These are phyloP conservation scores for Trametes polyzona DNA, from an alignment of 1,284 basidiomycete species.

Conservation along the genomic window DNA sequence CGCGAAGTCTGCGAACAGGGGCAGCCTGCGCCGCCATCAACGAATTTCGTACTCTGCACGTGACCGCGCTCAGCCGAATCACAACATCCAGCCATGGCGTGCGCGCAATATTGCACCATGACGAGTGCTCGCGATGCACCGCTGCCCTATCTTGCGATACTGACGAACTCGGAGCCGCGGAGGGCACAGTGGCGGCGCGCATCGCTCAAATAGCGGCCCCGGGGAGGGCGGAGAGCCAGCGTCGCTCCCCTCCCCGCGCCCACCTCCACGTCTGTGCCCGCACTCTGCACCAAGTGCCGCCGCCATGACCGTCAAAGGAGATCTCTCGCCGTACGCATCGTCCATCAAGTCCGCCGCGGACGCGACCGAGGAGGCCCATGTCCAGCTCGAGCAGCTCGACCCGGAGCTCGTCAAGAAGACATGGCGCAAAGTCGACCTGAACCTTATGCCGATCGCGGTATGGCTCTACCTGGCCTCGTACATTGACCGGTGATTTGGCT, in stretches of 20 bases:
- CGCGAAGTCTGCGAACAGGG: neutral
- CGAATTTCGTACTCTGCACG: neutral
- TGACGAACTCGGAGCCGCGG: neutral
- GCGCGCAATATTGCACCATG: conserved; percentile 24
- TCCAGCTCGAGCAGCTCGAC: conserved; percentile 23
- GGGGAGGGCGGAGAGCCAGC: neutral
- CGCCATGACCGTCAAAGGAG: conserved; percentile 15
- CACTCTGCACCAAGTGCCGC: neutral
- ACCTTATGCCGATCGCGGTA: conserved; percentile 34
- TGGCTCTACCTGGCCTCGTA: conserved; percentile 36
- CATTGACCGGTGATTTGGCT: conserved; percentile 33
- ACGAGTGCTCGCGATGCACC: neutral
- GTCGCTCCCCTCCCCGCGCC: neutral
- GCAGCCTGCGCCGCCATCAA: neutral
- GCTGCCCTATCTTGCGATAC: neutral
- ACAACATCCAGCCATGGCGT: conserved; percentile 6
- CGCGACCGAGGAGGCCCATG: conserved; percentile 14
- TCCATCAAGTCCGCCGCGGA: conserved; percentile 18
- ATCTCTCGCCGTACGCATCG: conserved; percentile 9
- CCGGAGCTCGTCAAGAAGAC: conserved; percentile 30
- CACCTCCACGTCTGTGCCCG: neutral
- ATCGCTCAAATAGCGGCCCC: conserved; percentile 4
- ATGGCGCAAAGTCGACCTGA: conserved; percentile 37
- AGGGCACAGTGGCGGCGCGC: neutral
- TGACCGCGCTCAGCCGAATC: neutral